Base-by-base conservation (phyloP, 1,284 basidiomycete species). In the Austropuccinia psidii region DNA sequence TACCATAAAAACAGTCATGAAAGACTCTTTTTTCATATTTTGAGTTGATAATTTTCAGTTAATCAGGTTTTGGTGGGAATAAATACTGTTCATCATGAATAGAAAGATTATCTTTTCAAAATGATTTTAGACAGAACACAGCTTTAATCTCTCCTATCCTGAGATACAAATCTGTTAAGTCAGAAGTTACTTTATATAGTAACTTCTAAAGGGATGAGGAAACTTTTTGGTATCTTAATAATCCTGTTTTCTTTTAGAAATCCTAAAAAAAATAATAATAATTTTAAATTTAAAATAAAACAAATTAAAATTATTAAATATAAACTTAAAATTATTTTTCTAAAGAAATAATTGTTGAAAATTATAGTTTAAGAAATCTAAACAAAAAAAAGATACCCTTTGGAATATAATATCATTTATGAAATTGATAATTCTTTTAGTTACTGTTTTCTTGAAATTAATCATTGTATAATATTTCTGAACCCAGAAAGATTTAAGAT, bases 201-300 rank as follows among this genome's bases (percentile, higher is more conserved):
- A 64, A 27, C 19, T 64, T n/a, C 4, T 17, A 29, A 1, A 2
- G 1, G n/a, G 43, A n/a, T 4, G 29, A 6, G 3, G 57, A 33
- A 13, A 60, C 17, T 21, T 61, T 61, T 17, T 61, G 58, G 41
- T 61, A 33, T 7, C 33, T 9, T 21, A 39, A 43, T 3, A 61
- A 41, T 9, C 58, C 58, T 21, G 41, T 43, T 24, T 61, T 31
- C 27, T 41, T 41, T 39, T 39, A 61, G 24, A 31, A 61, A 27
- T 61, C 58, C 58, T 61, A 57, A 61, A 29, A 13, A 62, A 35
- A n/a, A n/a, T n/a, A n/a, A n/a, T n/a, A 35, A 6, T 17, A 58
- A n/a, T n/a, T n/a, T n/a, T n/a, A n/a, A n/a, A n/a, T n/a, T n/a
- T n/a, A n/a, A n/a, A n/a, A n/a, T n/a, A n/a, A n/a, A n/a, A n/a